Evolutionary conservation across 2,329 filamentous ascomycete genomes (phyloP), one percentile per base, ranked within the genome.

Genomic region (Ophiostoma ips): DNA sequence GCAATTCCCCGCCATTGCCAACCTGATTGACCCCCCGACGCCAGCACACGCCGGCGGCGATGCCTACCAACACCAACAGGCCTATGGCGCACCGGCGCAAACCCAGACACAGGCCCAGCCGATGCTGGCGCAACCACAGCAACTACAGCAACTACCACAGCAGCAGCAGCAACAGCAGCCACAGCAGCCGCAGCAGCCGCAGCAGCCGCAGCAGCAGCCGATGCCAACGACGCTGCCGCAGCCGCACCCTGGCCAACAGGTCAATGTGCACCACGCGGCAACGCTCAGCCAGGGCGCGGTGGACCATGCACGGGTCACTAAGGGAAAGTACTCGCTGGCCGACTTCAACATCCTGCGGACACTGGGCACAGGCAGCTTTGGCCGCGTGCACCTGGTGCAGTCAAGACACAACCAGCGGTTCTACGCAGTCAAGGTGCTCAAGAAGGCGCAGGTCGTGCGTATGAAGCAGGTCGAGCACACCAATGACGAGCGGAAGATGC

Each of bases 391-490:
- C 64, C 73, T 98, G 53, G 92, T 96, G 49, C 92, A 96, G 69
- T 95, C 89, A 57, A 92, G 89, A 68, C 92, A 98, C 70, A 98
- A 98, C 67, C 86, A 94, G 68, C 83, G 92, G 55, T 98, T 89
- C 73, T 98, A 98, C 69, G 92, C 92, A 43, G 83, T 98, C 68
- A 98, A 98, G 71, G 92, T 98, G 57, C 71, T 98, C 68, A 98
- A 98, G 68, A 98, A 98, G 76, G 83, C 83, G 46, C 92, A 98
- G 69, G 90, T 98, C 50, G 88, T 98, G 66, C 95, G 95, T 73
- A 96, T 98, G 92, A 98, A 98, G 77, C 92, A 98, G 68, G 88
- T 98, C 53, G 92, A 98, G 68, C 92, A 98, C 70, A 98, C 92
- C 58, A 98, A 98, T 63, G 92, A 98, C 67, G 92, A 98, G 71